Evolutionary conservation across 352 stramenopile species (phyloP), one percentile per base, ranked within the genome.

Genomic region (Phytophthora cryptogea): DNA sequence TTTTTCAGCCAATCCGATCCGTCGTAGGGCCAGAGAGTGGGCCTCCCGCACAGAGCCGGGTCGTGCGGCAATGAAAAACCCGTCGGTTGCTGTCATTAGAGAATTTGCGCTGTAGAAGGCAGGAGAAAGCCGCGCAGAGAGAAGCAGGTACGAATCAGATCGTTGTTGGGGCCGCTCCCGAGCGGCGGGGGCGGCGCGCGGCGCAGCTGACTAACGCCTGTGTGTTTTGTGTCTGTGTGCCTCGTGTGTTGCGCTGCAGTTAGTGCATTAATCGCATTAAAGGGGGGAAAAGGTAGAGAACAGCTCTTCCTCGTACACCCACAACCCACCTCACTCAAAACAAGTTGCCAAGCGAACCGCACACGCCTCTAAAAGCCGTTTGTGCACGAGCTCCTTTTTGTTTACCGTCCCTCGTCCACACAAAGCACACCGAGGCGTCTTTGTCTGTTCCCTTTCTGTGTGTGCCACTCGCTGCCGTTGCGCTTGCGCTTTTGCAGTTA

Each of bases 281-380:
- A 17, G 45, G 35, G 32, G n/a, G 8, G 8, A 23, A 23, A 23
- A 44, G 39, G 17, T 49, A 50, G 23, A 59, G 51, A 50, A 17
- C 40, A 39, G 39, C 39, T 44, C 39, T 66, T 67, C 40, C n/a
- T 60, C 49, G 54, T 27, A 58, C 23, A 28, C 27, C 49, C 36
- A 62, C 36, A 37, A 23, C 40, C 8, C 39, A 59, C 36, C 23
- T 13, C 31, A 23, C 39, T 57, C 59, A 73, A 66, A 76, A 73
- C 63, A 76, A 76, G 63, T 72, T 72, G 54, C 46, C 41, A 53
- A 69, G 58, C 67, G 50, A 72, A 65, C 10, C 43, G 42, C 39
- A 66, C 59, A 44, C 59, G 43, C 48, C 27, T 59, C 41, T 41
- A 48, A 65, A 69, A 58, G 48, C 23, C 36, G 46, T 74, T 70